Base-by-base conservation (phyloP, 768 basidiomycete species). In the Erythrobasidium yunnanense region DNA sequence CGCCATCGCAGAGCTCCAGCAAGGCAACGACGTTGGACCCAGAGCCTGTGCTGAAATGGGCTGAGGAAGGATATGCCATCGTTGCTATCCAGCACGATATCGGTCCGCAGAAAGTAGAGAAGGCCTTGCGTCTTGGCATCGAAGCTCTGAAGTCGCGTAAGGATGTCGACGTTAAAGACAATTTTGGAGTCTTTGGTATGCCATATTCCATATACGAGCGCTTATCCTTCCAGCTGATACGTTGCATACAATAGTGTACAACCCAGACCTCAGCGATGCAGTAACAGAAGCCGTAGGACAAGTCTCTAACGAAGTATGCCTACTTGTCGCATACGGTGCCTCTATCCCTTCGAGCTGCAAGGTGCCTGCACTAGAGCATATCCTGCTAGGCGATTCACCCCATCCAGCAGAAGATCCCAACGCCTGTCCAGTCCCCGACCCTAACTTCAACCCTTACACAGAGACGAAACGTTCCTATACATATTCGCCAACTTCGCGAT, bases 51-150 rank as follows among this genome's bases (percentile, higher is more conserved):
- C 27, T 42, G 27, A 70, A 70, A 30, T 70, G 70, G 70, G 70
- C 68, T 7, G 70, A 70, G 49, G 70, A 70, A 46, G 70, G 69
- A 3, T 70, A 65, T 42, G 49, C 50, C n/a, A 54, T 66, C 15
- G 57, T 58, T 13, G 22, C 35, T 15, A 38, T 70, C 27, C 45
- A 30, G 18, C 30, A 62, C 49, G 50, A 65, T 65, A 22, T 55
- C 20, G 29, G 20, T 65, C 17, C 13, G 13, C 22, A 25, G 54
- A 18, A 20, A 18, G 34, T 68, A 27, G 47, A 54, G 50, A 33
- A 47, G 13, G 67, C 35, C 15, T 4, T 56, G 18, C 33, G 45
- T 27, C 35, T 20, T 15, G 69, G 60, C 18, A 47, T 66, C 15
- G 66, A 62, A 25, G 17, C 34, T 6, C 53, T 70, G 15, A 51